Conservation (phyloP, 768 basidiomycete species). For the Kwoniella bestiolae region DNA sequence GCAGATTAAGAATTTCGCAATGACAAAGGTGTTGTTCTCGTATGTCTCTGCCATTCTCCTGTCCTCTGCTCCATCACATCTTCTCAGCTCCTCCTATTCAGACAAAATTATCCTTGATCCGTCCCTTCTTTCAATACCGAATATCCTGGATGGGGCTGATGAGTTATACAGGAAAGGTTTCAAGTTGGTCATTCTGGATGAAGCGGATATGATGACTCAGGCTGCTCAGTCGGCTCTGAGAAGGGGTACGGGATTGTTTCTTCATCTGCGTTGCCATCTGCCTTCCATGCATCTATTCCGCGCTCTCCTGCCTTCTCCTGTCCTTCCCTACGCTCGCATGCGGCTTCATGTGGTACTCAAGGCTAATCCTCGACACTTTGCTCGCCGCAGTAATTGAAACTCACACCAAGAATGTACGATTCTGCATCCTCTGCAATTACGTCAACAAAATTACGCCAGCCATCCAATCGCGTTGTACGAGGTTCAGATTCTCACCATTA, state of each 20-base stretch:
- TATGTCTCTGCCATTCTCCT: slow-evolving; percentile 28
- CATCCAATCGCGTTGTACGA: slow-evolving; percentile 96
- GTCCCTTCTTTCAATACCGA: neutral
- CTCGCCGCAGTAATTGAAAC: slow-evolving; percentile 79
- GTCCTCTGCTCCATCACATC: too few relatives aligned
- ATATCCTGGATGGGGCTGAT: slow-evolving; percentile 1
- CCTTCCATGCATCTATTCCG: neutral
- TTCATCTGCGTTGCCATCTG: too few relatives aligned
- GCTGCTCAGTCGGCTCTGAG: slow-evolving; percentile 95
- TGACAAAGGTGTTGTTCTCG: slow-evolving; percentile 79
- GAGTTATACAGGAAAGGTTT: slow-evolving; percentile 71
- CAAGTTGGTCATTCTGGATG: slow-evolving; percentile 97
- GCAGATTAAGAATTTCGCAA: slow-evolving; percentile 98
- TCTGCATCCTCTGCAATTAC: slow-evolving; percentile 99
- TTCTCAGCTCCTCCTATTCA: too few relatives aligned
- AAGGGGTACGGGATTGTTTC: slow-evolving; percentile 68
- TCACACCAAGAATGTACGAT: slow-evolving; percentile 97
- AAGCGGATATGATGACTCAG: slow-evolving; percentile 99
- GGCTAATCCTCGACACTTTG: neutral
- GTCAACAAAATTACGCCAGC: slow-evolving; percentile 99
- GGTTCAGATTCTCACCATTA: slow-evolving; percentile 94
- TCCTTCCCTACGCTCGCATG: neutral
- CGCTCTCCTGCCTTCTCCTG: neutral
- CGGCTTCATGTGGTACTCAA: neutral
- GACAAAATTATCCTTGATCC: too few relatives aligned